Base-by-base conservation (phyloP, 768 basidiomycete genomes). In the Leccinum disarticulatum region DNA sequence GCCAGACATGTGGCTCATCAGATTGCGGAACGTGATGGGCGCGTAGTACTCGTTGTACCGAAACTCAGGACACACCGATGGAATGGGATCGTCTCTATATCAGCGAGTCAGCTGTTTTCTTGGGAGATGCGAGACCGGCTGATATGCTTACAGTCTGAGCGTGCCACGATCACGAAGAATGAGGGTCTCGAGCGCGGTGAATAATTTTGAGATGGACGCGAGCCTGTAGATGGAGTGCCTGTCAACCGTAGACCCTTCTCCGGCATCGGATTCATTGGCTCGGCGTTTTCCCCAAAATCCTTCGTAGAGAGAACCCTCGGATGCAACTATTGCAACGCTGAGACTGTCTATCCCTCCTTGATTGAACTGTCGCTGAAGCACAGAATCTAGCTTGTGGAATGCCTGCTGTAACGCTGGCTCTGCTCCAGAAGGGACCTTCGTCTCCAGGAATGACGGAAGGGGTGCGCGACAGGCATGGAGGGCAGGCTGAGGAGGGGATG, bases 131-230 rank as follows among this genome's bases (percentile, higher is more conserved):
- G 17, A 15, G 43, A n/a, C 10, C 7, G 7, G 2, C 13, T 4
- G 8, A 9, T 43, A 43, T 43, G n/a, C 73, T 61, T 61, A 77
- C 78, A 79, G 72, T 49, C 63, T 73, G 55, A 81, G 64, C 2
- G 64, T 62, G 3, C 83, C 82, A 49, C 74, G 73, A 62, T 84
- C 79, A 38, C 79, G 76, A 25, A 84, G 69, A 11, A 85, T 76
- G 43, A 81, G 64, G 0, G 79, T 81, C 62, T 85, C 80, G 5
- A 83, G 61, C 0, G 77, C 76, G 4, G 77, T 76, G 63, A 83
- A 82, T 58, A 84, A 68, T 68, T 84, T 86, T 6, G 80, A 77
- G 56, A 82, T 77, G 43, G 80, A 82, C 2, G 82, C 82, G 27
- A 84, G 71, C 28, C 84, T 75, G 61, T 83, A 84, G 52, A 82